A percentile compares a stretch with the other conserved stretches of the same genome.
Evolutionary conservation across 116 monocot species (phyloP).

Genomic region (Posidonia oceanica): DNA sequence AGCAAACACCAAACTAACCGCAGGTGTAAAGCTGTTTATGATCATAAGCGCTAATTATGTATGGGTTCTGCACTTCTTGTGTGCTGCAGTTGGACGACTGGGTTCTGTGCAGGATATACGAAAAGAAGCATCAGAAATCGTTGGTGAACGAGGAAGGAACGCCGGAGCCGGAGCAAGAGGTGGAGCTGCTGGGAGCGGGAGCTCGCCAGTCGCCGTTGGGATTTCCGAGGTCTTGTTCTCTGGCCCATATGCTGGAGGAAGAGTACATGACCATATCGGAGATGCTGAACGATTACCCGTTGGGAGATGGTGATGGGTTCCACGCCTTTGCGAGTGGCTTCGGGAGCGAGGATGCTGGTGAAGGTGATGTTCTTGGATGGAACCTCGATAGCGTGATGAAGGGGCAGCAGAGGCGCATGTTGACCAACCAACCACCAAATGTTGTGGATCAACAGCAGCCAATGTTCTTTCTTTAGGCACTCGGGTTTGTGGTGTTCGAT

Average conservation of each 20-base stretch:
- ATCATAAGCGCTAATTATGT: neutral
- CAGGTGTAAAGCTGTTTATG: no score
- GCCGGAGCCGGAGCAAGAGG: neutral
- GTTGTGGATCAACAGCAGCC: no score
- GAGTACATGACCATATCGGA: constrained; percentile 12
- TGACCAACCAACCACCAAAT: no score
- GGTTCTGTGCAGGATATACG: constrained; percentile 17
- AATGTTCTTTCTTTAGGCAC: no score
- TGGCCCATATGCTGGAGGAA: constrained; percentile 6
- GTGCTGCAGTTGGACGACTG: constrained; percentile 21
- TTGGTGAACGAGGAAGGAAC: constrained; percentile 12
- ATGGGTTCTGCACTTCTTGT: no score
- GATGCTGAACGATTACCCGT: constrained; percentile 3
- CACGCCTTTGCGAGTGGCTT: constrained; percentile 5
- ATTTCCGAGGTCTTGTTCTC: constrained; percentile 8
- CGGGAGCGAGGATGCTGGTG: neutral
- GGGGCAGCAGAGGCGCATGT: no score
- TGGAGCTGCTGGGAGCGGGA: neutral
- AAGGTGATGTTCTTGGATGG: neutral
- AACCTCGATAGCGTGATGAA: no score
- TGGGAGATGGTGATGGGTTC: neutral
- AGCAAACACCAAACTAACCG: constrained; percentile 9
- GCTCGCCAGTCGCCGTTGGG: neutral
- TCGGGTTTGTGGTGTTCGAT: no score
- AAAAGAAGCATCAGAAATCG: neutral